These are phyloP conservation scores for Rhodocollybia butyracea DNA, from an alignment of 768 basidiomycete species.

Conservation along the genomic window DNA sequence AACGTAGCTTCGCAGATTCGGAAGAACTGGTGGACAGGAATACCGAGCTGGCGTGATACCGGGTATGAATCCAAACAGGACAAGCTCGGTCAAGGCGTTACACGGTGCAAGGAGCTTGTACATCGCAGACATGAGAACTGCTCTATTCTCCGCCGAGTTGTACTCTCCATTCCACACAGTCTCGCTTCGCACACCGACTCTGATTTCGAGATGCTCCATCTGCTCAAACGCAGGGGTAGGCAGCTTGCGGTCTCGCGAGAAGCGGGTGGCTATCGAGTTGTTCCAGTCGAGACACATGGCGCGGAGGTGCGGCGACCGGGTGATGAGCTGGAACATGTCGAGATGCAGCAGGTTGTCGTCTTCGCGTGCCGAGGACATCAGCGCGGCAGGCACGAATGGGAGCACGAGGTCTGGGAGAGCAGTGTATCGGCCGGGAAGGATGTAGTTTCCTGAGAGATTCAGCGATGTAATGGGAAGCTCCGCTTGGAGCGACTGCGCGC, in stretches of 20 bases:
- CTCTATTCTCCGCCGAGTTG: background rate
- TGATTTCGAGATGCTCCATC: slow-evolving; percentile 13
- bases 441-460: slow-evolving; percentile 24
- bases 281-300: slow-evolving; percentile 43
- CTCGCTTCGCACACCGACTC: slow-evolving; percentile 1
- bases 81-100: background rate
- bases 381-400: background rate
- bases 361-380: background rate
- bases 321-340: background rate
- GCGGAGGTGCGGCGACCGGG: slow-evolving; percentile 25
- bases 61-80: slow-evolving; percentile 1
- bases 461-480: slow-evolving; percentile 41
- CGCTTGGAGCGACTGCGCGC: slow-evolving; percentile 21
- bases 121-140: background rate
- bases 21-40: background rate
- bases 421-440: slow-evolving; percentile 28
- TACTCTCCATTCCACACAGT: background rate
- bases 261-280: slow-evolving; percentile 31
- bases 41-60: background rate
- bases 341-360: slow-evolving; percentile 16
- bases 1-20: background rate
- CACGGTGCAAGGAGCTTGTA: background rate
- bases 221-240: slow-evolving; percentile 15
- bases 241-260: slow-evolving; percentile 14
- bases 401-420: background rate